These are phyloP conservation scores for Perkinsus olseni DNA, from an alignment of 169 alveolate genomes.

Conservation along the genomic window DNA sequence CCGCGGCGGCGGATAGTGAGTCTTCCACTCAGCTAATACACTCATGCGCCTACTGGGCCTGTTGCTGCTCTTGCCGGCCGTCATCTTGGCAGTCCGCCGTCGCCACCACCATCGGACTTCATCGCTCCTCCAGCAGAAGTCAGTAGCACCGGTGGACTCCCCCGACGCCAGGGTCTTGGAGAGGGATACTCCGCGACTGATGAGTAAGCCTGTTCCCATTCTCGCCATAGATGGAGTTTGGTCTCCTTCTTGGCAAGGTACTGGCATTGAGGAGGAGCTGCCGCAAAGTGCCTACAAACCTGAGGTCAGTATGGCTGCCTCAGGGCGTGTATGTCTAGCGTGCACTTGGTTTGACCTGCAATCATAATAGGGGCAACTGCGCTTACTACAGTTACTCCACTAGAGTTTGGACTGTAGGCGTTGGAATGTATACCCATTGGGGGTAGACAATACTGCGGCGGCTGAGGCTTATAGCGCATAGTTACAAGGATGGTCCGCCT, in stretches of 20 bases:
- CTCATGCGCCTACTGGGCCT: background rate
- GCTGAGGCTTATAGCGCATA: too few species aligned
- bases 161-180: background rate
- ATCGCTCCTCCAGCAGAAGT: background rate
- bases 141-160: background rate
- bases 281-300: background rate
- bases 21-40: too few species aligned
- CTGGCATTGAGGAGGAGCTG: background rate
- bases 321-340: background rate
- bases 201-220: background rate
- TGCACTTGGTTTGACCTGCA: background rate
- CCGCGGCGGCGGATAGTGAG: too few species aligned
- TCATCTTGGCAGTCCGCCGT: background rate
- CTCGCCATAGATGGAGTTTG: background rate
- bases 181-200: background rate
- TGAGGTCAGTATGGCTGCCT: background rate
- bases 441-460: too few species aligned
- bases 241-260: background rate
- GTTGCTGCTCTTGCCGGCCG: background rate
- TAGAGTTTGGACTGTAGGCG: too few species aligned
- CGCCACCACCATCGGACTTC: background rate
- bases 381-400: too few species aligned
- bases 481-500: too few species aligned
- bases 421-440: too few species aligned
- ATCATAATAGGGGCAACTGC: too few species aligned